phyloP scores from a whole-genome alignment of 768 basidiomycete species.

The Pleurotus djamor region DNA sequence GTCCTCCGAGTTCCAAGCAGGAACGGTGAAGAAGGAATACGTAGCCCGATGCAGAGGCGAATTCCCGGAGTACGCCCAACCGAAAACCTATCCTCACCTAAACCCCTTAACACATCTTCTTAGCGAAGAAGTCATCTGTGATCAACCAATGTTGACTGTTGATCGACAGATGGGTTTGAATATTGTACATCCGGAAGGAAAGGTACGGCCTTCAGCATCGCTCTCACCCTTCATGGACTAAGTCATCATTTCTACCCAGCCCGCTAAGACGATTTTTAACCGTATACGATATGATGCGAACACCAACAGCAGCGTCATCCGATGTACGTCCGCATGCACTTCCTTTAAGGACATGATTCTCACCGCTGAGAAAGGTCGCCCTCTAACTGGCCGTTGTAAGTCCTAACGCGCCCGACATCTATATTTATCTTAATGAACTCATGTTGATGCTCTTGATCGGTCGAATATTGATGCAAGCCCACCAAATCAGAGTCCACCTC shows the following conservation, averaged over 20 bases:
- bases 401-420: constrained; percentile 12
- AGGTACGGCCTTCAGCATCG: constrained; percentile 44
- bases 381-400: constrained; percentile 91
- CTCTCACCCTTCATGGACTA: neutral
- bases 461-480: constrained; percentile 50
- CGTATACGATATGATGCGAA: constrained; percentile 76
- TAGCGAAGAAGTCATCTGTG: constrained; percentile 81
- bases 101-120: neutral
- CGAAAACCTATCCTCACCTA: neutral
- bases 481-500: constrained; percentile 96
- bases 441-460: constrained; percentile 8
- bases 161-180: constrained; percentile 98
- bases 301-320: constrained; percentile 84
- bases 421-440: constrained; percentile 1
- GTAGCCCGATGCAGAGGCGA: constrained; percentile 82
- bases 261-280: constrained; percentile 87
- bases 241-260: constrained; percentile 36
- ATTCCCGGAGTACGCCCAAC: constrained; percentile 73
- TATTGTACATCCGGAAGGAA: constrained; percentile 93
- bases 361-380: constrained; percentile 53
- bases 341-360: constrained; percentile 6
- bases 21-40: constrained; percentile 88
- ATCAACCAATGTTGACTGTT: constrained; percentile 85
- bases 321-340: constrained; percentile 48
- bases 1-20: constrained; percentile 78